Conservation (phyloP, 306 rosid genomes). For the Ceratonia siliqua region DNA sequence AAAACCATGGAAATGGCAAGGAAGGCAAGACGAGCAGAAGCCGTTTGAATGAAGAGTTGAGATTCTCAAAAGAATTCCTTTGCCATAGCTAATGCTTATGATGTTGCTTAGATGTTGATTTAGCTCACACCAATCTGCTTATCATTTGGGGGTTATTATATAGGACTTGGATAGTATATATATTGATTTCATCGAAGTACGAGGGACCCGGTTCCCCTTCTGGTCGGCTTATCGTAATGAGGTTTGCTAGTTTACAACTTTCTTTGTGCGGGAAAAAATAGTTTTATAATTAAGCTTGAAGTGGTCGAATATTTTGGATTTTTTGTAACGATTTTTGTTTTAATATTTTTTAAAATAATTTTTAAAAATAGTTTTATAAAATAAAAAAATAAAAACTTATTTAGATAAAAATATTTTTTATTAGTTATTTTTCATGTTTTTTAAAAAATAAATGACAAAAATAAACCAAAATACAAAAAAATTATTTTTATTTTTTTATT, state of each 20-base stretch:
- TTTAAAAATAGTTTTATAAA: too few species aligned
- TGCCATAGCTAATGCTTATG: not conserved
- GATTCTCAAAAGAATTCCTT: not conserved
- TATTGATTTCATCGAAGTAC: slow-evolving; percentile 20
- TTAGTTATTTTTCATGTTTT: too few species aligned
- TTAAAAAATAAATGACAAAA: too few species aligned
- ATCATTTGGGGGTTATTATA: not conserved
- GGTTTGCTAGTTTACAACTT: not conserved
- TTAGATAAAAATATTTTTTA: too few species aligned
- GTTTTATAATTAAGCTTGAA: not conserved
- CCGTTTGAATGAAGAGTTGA: slow-evolving; percentile 37
- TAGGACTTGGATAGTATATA: not conserved
- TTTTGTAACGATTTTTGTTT: too few species aligned
- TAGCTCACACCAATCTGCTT: not conserved
- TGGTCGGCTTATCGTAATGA: slow-evolving; percentile 33
- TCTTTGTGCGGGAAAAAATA: not conserved
- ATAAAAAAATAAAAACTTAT: too few species aligned
- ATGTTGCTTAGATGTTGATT: slow-evolving; percentile 22
- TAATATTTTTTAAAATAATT: too few species aligned
- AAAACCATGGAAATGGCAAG: slow-evolving; percentile 37
- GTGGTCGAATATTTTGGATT: not conserved
- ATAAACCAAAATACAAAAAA: too few species aligned
- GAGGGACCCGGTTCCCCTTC: slow-evolving; percentile 5
- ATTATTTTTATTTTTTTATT: too few species aligned
- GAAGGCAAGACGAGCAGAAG: slow-evolving; percentile 24